Evolutionary conservation across 148 eudicot genomes (phyloP), one percentile per base, ranked within the genome.

Genomic region (Cornus controversa): DNA sequence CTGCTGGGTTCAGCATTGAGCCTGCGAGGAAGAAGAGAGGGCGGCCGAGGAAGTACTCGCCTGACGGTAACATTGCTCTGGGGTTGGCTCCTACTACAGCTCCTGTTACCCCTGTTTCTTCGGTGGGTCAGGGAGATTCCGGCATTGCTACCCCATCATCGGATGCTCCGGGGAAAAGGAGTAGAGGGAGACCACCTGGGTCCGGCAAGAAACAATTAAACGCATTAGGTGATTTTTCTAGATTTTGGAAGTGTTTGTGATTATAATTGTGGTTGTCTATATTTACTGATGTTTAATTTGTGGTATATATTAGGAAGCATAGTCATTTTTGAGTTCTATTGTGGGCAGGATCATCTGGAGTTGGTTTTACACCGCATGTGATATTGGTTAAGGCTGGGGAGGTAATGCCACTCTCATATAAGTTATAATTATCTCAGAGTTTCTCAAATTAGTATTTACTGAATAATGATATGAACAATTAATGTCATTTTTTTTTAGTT

Each of bases 41-140:
- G 0, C 73, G 98, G 36, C 98, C 98, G 3, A 92, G 98, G 63
- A 94, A 94, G 80, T 94, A 94, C 82, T 90, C 96, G 3, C 97
- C 98, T 2, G 93, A 89, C 23, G 83, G 82, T 24, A 86, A 79
- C 82, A 86, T 85, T 82, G 92, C 82, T 29, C 71, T 87, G 10
- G 91, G 88, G 8, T 82, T 91, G 70, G 73, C 87, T 18, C 75
- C 81, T 1, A 36, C 78, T 8, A 68, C 85, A 22, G 24, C 57
- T 50, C 57, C 18, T 13, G 57, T 50, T 14, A 57, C 62, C 4
- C 23, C 69, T 0, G 14, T 60, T 3, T 69, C 76, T 11, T 26
- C 64, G 40, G 78, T 66, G 23, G 89, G 66, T 15, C 80, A 69
- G 13, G 89, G 79, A 3, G 87, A 86, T 72, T 72, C 86, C 11